Evolutionary conservation across 2,329 filamentous ascomycete genomes (phyloP).

Genomic region (Claviceps fusiformis): DNA sequence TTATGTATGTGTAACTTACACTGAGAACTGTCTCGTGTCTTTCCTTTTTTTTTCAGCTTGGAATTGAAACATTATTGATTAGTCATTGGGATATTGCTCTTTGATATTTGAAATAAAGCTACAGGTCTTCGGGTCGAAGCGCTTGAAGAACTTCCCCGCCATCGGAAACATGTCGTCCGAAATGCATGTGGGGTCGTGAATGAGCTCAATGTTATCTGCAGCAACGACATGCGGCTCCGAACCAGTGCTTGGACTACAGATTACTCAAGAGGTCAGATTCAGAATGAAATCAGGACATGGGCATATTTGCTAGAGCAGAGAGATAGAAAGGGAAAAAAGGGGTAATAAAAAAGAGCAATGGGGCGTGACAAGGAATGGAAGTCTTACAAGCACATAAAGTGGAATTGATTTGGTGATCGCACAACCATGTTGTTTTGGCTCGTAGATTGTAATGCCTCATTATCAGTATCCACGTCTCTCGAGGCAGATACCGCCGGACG

Average conservation of each 20-base stretch:
- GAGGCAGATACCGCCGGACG: constrained; percentile 15
- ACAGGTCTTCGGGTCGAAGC: constrained; percentile 55
- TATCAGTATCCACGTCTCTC: constrained; percentile 14
- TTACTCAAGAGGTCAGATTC: not conserved
- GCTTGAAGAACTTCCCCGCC: constrained; percentile 78
- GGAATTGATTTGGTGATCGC: constrained; percentile 39
- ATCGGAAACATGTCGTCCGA: constrained; percentile 47
- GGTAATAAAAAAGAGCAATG: not conserved
- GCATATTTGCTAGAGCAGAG: not conserved
- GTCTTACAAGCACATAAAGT: constrained; percentile 68
- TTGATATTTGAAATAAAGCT: constrained; percentile 68
- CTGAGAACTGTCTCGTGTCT: not conserved
- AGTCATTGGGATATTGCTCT: constrained; percentile 83
- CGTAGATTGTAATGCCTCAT: constrained; percentile 14
- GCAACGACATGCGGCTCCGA: constrained; percentile 27
- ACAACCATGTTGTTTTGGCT: constrained; percentile 5
- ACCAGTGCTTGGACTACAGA: constrained; percentile 19
- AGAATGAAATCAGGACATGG: not conserved
- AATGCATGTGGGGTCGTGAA: constrained; percentile 33
- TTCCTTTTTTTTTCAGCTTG: not conserved
- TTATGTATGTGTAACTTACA: not conserved
- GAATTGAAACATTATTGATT: constrained; percentile 2
- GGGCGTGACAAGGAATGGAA: not conserved
- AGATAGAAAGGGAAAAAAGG: not conserved
- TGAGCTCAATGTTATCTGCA: constrained; percentile 65